Evolutionary conservation across 495 filamentous ascomycete species (phyloP).

Genomic region (Hypoxylon perforatum): DNA sequence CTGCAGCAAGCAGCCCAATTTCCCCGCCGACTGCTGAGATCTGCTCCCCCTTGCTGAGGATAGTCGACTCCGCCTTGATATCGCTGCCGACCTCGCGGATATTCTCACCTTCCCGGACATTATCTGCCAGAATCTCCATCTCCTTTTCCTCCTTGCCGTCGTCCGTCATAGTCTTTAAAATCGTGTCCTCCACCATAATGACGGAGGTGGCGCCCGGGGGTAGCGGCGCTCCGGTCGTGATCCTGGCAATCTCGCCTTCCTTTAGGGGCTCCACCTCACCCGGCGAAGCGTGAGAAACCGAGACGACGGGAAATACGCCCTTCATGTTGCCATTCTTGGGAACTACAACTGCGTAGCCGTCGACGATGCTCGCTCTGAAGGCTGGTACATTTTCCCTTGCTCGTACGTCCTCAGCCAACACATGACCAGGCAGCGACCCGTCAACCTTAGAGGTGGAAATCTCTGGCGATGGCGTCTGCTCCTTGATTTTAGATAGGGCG

Average conservation of each 20-base stretch:
- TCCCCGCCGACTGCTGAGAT: slow-evolving; percentile 90
- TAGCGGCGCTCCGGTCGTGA: slow-evolving; percentile 93
- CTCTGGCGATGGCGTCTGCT: slow-evolving; percentile 71
- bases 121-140: slow-evolving; percentile 82
- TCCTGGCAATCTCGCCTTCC: slow-evolving; percentile 82
- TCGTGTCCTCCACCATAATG: slow-evolving; percentile 97
- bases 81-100: slow-evolving; percentile 93
- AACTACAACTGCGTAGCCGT: slow-evolving; percentile 88
- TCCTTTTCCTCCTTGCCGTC: slow-evolving; percentile 86
- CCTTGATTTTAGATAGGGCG: slow-evolving; percentile 75
- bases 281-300: slow-evolving; percentile 84
- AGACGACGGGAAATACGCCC: slow-evolving; percentile 86
- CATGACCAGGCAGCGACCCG: slow-evolving; percentile 72
- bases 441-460: slow-evolving; percentile 68
- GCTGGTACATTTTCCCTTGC: slow-evolving; percentile 88
- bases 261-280: slow-evolving; percentile 69
- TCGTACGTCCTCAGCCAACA: slow-evolving; percentile 84
- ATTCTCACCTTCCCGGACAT: slow-evolving; percentile 84
- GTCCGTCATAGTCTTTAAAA: slow-evolving; percentile 74
- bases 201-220: slow-evolving; percentile 90
- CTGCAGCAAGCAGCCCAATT: slow-evolving; percentile 86
- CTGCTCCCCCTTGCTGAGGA: slow-evolving; percentile 79
- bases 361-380: slow-evolving; percentile 94
- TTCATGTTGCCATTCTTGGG: slow-evolving; percentile 69
- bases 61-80: slow-evolving; percentile 71